These are phyloP conservation scores for Gaertneriomyces sp. DNA, from an alignment of 192 early-diverging fungal species.

Conservation along the genomic window DNA sequence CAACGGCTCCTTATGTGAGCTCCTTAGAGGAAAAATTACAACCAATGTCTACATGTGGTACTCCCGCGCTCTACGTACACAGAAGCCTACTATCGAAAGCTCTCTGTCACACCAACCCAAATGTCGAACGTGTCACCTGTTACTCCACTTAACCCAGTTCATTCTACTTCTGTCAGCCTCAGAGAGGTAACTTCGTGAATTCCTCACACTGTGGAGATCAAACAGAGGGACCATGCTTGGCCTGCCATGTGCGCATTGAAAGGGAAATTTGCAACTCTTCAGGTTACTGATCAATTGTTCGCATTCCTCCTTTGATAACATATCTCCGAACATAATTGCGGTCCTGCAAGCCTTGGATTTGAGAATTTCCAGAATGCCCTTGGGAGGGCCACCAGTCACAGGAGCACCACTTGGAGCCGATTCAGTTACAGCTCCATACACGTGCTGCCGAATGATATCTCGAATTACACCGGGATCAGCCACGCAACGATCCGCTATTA, in stretches of 20 bases:
- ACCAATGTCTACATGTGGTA: too few species aligned
- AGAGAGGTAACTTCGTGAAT: neutral
- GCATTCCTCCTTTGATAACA: conserved; percentile 48
- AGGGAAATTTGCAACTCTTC: conserved; percentile 46
- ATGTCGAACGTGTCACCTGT: too few species aligned
- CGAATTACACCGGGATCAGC: conserved; percentile 42
- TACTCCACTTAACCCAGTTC: too few species aligned
- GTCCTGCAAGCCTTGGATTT: conserved; percentile 74
- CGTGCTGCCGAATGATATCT: conserved; percentile 50
- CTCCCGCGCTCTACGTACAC: too few species aligned
- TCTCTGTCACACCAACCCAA: too few species aligned
- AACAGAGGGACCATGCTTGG: conserved; percentile 34
- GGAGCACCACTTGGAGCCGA: neutral
- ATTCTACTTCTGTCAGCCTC: too few species aligned
- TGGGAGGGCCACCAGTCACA: conserved; percentile 44
- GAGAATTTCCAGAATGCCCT: conserved; percentile 62
- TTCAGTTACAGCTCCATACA: conserved; percentile 43
- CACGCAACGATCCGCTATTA: conserved; percentile 63
- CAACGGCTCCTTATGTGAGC: neutral
- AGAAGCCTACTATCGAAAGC: too few species aligned
- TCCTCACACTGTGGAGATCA: neutral
- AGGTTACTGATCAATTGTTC: conserved; percentile 48
- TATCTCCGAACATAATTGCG: conserved; percentile 76
- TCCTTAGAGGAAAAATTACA: too few species aligned
- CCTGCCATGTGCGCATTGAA: conserved; percentile 47